Evolutionary conservation across 2,329 filamentous ascomycete genomes (phyloP).

Genomic region (Thermomyces lanuginosus): DNA sequence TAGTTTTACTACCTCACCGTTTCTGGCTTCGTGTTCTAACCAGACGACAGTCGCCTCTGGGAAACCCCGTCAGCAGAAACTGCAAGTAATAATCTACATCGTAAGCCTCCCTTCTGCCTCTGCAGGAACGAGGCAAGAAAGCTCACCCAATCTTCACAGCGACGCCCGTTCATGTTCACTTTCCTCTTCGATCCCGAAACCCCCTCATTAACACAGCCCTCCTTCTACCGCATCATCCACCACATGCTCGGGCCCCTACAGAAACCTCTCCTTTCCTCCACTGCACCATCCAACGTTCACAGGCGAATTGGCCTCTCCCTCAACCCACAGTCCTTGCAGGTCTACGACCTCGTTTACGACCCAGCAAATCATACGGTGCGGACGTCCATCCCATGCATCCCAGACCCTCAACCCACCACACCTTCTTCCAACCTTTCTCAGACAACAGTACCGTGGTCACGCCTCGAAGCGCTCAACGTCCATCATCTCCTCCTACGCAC

Average conservation of each 20-base stretch:
- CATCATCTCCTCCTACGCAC: conserved; percentile 45
- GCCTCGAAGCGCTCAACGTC: conserved; percentile 45
- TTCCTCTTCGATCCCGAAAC: conserved; percentile 33
- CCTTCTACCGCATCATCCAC: conserved; percentile 33
- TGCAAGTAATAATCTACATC: conserved; percentile 28
- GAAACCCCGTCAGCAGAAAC: conserved; percentile 9
- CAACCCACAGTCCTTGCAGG: conserved; percentile 27
- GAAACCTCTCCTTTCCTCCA: conserved; percentile 30
- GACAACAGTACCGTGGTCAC: conserved; percentile 35
- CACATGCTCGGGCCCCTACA: conserved; percentile 34
- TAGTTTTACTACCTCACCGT: background rate
- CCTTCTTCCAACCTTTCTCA: conserved; percentile 2
- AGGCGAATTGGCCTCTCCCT: conserved; percentile 19
- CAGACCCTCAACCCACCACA: conserved; percentile 26
- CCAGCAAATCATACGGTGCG: conserved; percentile 41
- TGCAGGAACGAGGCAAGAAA: too few relatives aligned
- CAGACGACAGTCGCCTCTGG: conserved; percentile 2
- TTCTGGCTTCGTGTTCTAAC: background rate
- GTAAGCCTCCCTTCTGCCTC: too few relatives aligned
- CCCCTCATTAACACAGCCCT: conserved; percentile 23
- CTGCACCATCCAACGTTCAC: conserved; percentile 26
- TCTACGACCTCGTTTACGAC: conserved; percentile 47
- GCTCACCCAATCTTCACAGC: conserved; percentile 13
- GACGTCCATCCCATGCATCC: conserved; percentile 48
- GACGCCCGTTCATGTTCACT: conserved; percentile 36